These are phyloP conservation scores for Combretum micranthum DNA, from an alignment of 345 rosid genomes.

Conservation along the genomic window DNA sequence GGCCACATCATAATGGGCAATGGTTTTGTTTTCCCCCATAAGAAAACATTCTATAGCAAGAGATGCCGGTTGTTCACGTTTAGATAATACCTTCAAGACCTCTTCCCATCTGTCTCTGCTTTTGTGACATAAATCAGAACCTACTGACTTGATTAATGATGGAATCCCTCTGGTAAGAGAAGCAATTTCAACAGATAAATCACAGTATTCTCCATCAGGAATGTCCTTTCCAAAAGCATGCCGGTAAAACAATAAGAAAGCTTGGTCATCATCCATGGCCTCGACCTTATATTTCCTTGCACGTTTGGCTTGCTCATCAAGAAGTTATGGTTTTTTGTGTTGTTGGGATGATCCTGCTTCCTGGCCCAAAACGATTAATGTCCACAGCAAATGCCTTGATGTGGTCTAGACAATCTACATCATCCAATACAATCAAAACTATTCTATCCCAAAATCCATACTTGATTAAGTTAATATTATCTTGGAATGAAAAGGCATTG, in stretches of 20 bases:
- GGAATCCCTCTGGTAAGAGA: background rate
- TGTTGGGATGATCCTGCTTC: background rate
- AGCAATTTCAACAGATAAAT: background rate
- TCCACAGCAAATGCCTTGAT: background rate
- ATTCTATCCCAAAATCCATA: background rate
- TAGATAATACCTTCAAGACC: background rate
- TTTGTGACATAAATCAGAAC: background rate
- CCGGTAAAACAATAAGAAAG: background rate
- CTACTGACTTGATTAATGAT: background rate
- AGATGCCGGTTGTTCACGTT: constrained; percentile 8
- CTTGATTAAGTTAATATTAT: background rate
- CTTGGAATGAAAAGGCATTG: background rate
- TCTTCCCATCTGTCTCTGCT: background rate
- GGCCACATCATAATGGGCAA: background rate
- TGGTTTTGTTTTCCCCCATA: background rate
- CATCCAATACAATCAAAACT: background rate
- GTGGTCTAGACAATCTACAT: background rate
- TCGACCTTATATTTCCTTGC: background rate
- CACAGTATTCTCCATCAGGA: background rate
- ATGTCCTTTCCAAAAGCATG: background rate
- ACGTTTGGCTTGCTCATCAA: too few relatives aligned
- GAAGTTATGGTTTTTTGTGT: background rate
- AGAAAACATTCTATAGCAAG: constrained; percentile 9
- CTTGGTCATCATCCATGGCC: background rate
- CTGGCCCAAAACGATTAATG: background rate